Evolutionary conservation across 1,139 yeast species (phyloP), one percentile per base, ranked within the genome.

Genomic region (Lodderomyces parapsilosis): DNA sequence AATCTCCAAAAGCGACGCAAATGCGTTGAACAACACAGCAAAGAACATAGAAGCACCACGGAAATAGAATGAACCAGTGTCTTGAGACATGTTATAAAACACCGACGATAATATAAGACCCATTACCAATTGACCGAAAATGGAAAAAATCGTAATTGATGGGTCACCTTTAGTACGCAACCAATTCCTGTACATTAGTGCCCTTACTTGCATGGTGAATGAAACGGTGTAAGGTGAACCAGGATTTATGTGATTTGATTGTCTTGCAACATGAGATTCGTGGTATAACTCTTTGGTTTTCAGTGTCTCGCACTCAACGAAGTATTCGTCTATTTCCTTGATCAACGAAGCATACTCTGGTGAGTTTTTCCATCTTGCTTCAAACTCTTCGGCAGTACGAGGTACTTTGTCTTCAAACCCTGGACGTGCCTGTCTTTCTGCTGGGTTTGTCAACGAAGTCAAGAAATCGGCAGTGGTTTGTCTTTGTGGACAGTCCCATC

Each of bases 391-490:
- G 2, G 66, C 50, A 3, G 64, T 52, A 13, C 48, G 46, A 3
- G 67, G 67, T 2, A 60, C 65, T 38, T 48, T 54, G 25, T 38
- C 42, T 43, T 63, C 66, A 46, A 54, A 74, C 1, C 89, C 93
- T n/a, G 65, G 58, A 43, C 62, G 61, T 7, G 77, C 62, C 7
- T 66, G 61, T 60, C 93, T 75, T 59, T 83, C 91, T 4, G 70
- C 63, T 6, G 93, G 89, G 53, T 81, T 81, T 1, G 94, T 83
- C 36, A 86, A 66, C 1, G 91, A 79, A 1, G 95, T 86, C 55
- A 87, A 70, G 62, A 77, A 88, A 60, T 88, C 96, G 13, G 91
- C 88, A 46, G 93, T 83, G 8, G 95, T 84, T 66, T 85, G 90
- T 62, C 96, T 81, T 34, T 75, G 71, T 31, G 88, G 85, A 57